Base-by-base conservation (phyloP, 192 early-diverging fungal genomes). In the Gryganskiella cystojenkinii region DNA sequence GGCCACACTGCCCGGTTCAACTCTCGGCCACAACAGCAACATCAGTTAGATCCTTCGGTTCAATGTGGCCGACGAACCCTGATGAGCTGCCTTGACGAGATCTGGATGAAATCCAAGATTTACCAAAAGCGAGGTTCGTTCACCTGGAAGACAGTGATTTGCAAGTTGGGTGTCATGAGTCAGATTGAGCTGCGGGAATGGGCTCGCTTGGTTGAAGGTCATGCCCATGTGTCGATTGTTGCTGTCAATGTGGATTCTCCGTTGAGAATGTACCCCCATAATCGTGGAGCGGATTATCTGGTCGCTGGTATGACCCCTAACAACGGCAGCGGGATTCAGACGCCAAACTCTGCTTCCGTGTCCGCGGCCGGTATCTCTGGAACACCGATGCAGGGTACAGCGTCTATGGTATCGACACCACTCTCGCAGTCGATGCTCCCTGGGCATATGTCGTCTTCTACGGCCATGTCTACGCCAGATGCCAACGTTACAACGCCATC, bases 141-240 rank as follows among this genome's bases (percentile, higher is more conserved):
- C 35, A 35, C 42, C 19, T 85, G 82, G 82, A 82, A 82, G 30
- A 81, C 81, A 44, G 82, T 85, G 10, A 72, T 87, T 46, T 80
- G 81, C 45, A 87, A 87, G 55, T 58, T 87, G 1, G 86, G 86
- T 2, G 40, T 84, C 13, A 78, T 87, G 82, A 81, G 80, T 42
- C 78, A 75, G 8, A 40, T 63, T 11, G 85, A 87, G 44, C 52
- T 87, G 27, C 50, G 76, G 40, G 84, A 67, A 42, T 80, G 69
- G 78, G 60, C 42, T 20, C 61, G 57, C 20, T 14, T 80, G 17
- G 54, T 57, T 17, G 45, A 57, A 22, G 68, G 43, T 0, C 40
- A 49, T 9, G 30, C 24, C 22, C 50, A 80, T 61, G 65, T 59
- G 3, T 57, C 79, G 6, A 54, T 80, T 40, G 64, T 71, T 10